phyloP scores from a whole-genome alignment of 75 land plant genomes.

The Adiantum capillusveneris region DNA sequence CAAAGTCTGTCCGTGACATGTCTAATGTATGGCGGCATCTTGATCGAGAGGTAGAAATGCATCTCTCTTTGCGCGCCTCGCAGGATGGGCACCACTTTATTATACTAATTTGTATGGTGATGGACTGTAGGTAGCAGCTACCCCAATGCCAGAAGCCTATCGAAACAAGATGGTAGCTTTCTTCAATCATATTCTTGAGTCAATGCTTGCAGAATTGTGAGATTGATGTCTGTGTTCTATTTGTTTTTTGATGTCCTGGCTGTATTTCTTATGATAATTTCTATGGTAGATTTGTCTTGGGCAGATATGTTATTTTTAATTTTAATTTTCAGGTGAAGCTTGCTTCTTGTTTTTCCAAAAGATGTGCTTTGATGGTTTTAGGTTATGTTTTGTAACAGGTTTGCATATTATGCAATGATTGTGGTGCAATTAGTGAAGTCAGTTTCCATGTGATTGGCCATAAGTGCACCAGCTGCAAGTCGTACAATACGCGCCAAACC shows the following conservation, averaged over 20 bases:
- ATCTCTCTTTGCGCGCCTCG: neutral
- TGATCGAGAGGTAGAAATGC: conserved; percentile 52
- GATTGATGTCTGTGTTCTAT: too few species aligned
- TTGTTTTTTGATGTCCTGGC: too few species aligned
- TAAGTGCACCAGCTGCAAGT: conserved; percentile 59
- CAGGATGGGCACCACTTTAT: neutral
- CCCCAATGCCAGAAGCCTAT: conserved; percentile 61
- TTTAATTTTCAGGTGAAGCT: too few species aligned
- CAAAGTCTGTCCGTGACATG: conserved; percentile 82
- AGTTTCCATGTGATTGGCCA: conserved; percentile 69
- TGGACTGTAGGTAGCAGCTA: conserved; percentile 52
- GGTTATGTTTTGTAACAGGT: conserved; percentile 33
- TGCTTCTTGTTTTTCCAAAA: too few species aligned
- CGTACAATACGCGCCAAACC: conserved; percentile 69
- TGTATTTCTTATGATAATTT: too few species aligned
- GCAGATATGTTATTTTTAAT: too few species aligned
- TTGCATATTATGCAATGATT: conserved; percentile 94
- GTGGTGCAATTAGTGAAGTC: conserved; percentile 54
- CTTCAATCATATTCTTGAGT: too few species aligned
- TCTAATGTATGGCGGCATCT: conserved; percentile 58
- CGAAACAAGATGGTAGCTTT: conserved; percentile 51
- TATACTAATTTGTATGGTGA: neutral
- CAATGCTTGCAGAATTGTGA: too few species aligned
- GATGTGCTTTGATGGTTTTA: neutral
- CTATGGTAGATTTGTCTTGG: too few species aligned